phyloP scores from a whole-genome alignment of 2,329 filamentous ascomycete species.

The Neoscytalidium dimidiatum region DNA sequence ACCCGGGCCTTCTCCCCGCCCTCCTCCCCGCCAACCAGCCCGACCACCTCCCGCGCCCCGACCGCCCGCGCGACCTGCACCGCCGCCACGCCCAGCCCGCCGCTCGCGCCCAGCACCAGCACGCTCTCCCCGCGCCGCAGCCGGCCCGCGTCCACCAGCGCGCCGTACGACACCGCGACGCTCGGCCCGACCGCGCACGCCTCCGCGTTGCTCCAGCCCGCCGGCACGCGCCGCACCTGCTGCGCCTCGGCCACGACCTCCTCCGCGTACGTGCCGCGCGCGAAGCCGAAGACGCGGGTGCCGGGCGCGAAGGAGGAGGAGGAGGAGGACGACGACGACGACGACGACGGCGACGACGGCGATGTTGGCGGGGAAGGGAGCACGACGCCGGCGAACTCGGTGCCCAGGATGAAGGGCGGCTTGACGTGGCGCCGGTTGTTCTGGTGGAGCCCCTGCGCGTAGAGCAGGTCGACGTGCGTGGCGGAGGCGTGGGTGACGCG shows the following conservation, averaged over 20 bases:
- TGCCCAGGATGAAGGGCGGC: constrained; percentile 61
- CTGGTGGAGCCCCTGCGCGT: constrained; percentile 61
- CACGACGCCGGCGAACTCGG: constrained; percentile 62
- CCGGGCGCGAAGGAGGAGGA: constrained; percentile 45
- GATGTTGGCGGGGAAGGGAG: too few relatives aligned
- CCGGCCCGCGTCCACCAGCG: constrained; percentile 42
- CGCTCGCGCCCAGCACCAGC: constrained; percentile 58
- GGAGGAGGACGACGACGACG: constrained; percentile 39
- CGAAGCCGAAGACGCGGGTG: constrained; percentile 57
- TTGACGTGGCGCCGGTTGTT: constrained; percentile 59
- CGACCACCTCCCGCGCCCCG: constrained; percentile 55
- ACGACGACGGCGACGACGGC: constrained; percentile 37
- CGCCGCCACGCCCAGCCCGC: constrained; percentile 58
- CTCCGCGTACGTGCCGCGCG: constrained; percentile 56
- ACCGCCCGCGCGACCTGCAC: constrained; percentile 57
- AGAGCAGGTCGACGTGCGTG: constrained; percentile 63
- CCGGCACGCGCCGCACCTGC: constrained; percentile 48
- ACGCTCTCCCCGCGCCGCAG: constrained; percentile 52
- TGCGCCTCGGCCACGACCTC: constrained; percentile 47
- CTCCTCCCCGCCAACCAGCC: constrained; percentile 49
- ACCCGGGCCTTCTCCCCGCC: constrained; percentile 45
- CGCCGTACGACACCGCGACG: constrained; percentile 57
- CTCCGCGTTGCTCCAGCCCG: constrained; percentile 47
- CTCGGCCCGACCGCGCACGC: constrained; percentile 58
- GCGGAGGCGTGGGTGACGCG: constrained; percentile 57